A percentile compares a stretch with the other conserved stretches of the same genome.
These are phyloP conservation scores for Ustilago lituana DNA, from an alignment of 1,284 basidiomycete genomes.

Conservation along the genomic window DNA sequence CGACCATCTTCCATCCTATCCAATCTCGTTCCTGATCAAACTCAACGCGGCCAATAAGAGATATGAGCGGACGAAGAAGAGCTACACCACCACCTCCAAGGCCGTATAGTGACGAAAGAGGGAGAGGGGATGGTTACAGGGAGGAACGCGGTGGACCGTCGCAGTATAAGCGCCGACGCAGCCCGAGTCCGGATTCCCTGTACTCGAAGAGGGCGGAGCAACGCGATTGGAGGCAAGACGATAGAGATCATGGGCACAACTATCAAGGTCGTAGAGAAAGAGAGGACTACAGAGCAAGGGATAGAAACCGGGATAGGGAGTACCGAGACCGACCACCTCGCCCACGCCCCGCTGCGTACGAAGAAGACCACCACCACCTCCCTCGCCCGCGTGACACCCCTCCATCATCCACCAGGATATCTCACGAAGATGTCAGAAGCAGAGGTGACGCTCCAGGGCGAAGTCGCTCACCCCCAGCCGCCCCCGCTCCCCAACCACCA, in stretches of 20 bases:
- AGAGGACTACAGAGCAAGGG: constrained; percentile 11
- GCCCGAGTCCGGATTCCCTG: constrained; percentile 17
- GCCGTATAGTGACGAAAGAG: constrained; percentile 12
- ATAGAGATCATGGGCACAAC: constrained; percentile 8
- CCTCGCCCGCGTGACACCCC: not conserved
- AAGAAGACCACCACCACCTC: not conserved
- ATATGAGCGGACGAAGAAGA: constrained; percentile 31
- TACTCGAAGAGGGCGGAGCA: not conserved
- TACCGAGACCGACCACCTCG: constrained; percentile 15
- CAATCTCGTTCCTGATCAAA: no score
- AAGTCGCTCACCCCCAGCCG: constrained; percentile 5
- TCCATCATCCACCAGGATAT: not conserved
- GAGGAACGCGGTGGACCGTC: constrained; percentile 16
- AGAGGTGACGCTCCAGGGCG: constrained; percentile 4
- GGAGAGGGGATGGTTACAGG: constrained; percentile 7
- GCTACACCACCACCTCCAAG: constrained; percentile 26
- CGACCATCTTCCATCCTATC: no score
- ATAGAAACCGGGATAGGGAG: constrained; percentile 13
- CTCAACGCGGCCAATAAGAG: no score
- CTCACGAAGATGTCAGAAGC: no score
- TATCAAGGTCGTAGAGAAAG: not conserved
- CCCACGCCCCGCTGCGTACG: constrained; percentile 9
- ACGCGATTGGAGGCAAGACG: constrained; percentile 19
- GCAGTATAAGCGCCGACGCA: constrained; percentile 21
- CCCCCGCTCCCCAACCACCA: not conserved